Evolutionary conservation across 495 filamentous ascomycete species (phyloP), one percentile per base, ranked within the genome.

Genomic region (Aspergillus asperescens): DNA sequence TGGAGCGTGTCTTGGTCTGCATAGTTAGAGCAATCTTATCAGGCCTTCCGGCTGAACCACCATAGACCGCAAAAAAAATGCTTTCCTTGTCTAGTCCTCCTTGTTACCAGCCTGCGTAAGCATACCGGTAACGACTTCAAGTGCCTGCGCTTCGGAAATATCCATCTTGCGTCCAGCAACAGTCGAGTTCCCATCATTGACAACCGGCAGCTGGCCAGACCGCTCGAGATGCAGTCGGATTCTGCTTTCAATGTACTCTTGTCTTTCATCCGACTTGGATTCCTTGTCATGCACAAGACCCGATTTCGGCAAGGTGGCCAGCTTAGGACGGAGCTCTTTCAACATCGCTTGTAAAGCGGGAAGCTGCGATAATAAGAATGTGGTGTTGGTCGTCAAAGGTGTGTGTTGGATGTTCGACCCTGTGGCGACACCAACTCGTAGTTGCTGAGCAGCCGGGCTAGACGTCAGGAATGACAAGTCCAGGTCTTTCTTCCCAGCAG

Each of bases 291-390:
- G 57, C 0, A 59, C 56, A 6, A 63, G 63, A 4, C 62, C 60
- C 6, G 62, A 58, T 7, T 68, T 60, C 1, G 68, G 72, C 23
- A 91, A 60, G 3, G 76, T 72, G 1, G 78, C 72, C 62, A 84
- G 59, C 54, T 83, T 77, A 0, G 80, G 81, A 16, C 82, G 73
- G 47, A 98, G 67, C 19, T 80, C 71, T 2, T 75, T 71, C 0
- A 89, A 75, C 4, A 90, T 71, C 3, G 79, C 70, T 46, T 88
- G 81, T 23, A 98, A 76, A 0, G 85, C 81, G 9, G 87, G 86
- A 9, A 96, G 75, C 67, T 98, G 93, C 1, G 84, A 86, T 15
- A 89, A 68, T 4, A 85, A 82, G 63, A 96, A 96, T 3, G 79
- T 81, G 0, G 90, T 83, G 5, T 89, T 85, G 0, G 88, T 90